Base-by-base conservation (phyloP, 306 rosid species). In the Glycine tomentella region DNA sequence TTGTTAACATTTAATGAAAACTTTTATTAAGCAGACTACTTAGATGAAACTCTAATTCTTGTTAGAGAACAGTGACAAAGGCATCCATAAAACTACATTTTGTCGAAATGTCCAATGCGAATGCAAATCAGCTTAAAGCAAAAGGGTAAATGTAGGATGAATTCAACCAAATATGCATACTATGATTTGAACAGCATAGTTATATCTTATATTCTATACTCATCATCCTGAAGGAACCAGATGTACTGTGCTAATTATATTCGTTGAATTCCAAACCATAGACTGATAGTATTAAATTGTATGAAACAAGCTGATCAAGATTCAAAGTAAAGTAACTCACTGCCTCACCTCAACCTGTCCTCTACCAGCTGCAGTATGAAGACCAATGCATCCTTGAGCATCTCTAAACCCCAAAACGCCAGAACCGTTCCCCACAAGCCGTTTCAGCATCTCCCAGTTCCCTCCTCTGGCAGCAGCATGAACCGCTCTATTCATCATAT, bases 381-480 rank as follows among this genome's bases (percentile, higher is more conserved):
- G 87, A 25, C 90, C 72, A 13, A 91, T 92, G 53, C 87, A 92
- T 38, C 95, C 97, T 64, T 88, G 87, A 74, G 89, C 78, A 85
- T 95, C 97, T 77, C 86, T 87, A 69, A 83, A 86, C 6, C 45
- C 87, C 73, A 90, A 85, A 70, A 91, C 49, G 63, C 77, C 87
- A 76, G 75, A 80, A 74, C 46, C 88, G 44, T 51, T 82, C 51
- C 71, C 87, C 69, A 91, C 75, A 74, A 94, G 82, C 75, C 82
- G 72, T 74, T 81, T 89, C 84, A 94, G 66, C 56, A 92, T 85
- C 89, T 91, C 90, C 93, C 88, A 81, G 78, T 90, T 94, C 70
- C 97, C 98, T 62, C 97, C 98, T 87, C 97, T 91, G 3, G 97
- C 92, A 9, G 91, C 90, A 72, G 97, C 96, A 74, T 94, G 98